A percentile compares a stretch with the other conserved stretches of the same genome.
phyloP scores from a whole-genome alignment of 495 filamentous ascomycete species.

The Penicillium antarcticum region DNA sequence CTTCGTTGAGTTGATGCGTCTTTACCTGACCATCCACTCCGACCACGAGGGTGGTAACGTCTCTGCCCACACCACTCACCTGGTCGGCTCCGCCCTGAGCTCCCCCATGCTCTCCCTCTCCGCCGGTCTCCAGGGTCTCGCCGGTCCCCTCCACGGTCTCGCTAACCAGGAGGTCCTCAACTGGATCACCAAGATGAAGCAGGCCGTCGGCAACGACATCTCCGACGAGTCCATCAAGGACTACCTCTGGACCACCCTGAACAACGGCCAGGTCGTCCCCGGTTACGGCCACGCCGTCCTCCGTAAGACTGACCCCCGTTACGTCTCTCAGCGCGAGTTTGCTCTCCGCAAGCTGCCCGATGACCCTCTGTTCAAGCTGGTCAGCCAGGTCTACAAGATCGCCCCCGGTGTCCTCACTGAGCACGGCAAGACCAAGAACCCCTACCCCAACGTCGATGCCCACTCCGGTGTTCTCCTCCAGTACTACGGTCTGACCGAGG shows the following conservation, averaged over 20 bases:
- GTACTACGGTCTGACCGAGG: constrained; percentile 98
- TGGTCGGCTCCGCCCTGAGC: constrained; percentile 95
- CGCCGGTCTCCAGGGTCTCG: constrained; percentile 95
- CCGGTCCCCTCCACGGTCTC: constrained; percentile 96
- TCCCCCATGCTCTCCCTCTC: constrained; percentile 95
- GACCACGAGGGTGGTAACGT: constrained; percentile 99
- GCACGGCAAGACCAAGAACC: constrained; percentile 99
- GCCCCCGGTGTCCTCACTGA: constrained; percentile 95
- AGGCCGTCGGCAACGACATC: constrained; percentile 85
- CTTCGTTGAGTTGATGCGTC: constrained; percentile 95
- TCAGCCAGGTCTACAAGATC: constrained; percentile 99
- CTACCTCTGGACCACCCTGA: constrained; percentile 97
- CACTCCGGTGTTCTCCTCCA: constrained; percentile 98
- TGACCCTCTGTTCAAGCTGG: constrained; percentile 99
- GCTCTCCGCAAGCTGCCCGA: constrained; percentile 87
- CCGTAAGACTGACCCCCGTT: constrained; percentile 98
- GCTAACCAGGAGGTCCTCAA: constrained; percentile 99
- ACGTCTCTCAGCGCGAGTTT: constrained; percentile 95
- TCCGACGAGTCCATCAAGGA: constrained; percentile 93
- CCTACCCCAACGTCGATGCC: constrained; percentile 69
- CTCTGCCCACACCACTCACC: constrained; percentile 94
- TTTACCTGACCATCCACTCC: constrained; percentile 99
- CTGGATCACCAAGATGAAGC: constrained; percentile 99
- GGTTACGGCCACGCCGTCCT: constrained; percentile 98
- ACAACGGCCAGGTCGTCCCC: constrained; percentile 90